Base-by-base conservation (phyloP, 2,329 filamentous ascomycete genomes). In the Metarhizium robertsii region DNA sequence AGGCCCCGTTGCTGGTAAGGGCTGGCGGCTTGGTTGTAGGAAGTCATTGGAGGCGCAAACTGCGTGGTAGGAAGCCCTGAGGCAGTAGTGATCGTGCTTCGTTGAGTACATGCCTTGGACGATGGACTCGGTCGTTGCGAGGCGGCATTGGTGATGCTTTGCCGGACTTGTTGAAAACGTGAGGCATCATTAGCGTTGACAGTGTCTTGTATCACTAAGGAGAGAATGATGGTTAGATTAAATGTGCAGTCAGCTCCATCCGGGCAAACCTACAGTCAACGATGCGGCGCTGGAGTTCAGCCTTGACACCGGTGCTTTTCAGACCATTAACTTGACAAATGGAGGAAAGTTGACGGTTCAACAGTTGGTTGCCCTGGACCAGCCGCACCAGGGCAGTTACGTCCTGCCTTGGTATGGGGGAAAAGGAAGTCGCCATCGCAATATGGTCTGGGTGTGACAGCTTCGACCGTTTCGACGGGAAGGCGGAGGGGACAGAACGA, bases 251-350 rank as follows among this genome's bases (percentile, higher is more conserved):
- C 16, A 45, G 42, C 16, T 20, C 6, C 2, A 18, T 20, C 6
- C n/a, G 6, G 42, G 34, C 42, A 40, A 54, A 83, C 88, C 72
- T 78, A 97, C 94, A 81, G 57, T 82, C 76, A 60, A 87, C 82
- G 58, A 96, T 88, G 64, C 92, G 86, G 57, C 75, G 74, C 71
- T 96, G 91, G 57, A 97, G 75, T 46, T 88, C 81, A 38, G 84
- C 83, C 76, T 99, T 99, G 65, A 94, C 86, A 20, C 94, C 94
- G 32, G 86, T 88, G 58, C 89, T 87, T 61, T 83, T 80, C 40
- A 95, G 76, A 50, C 84, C 81, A 73, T 95, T 89, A 58, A 81
- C 76, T 60, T 83, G 80, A 66, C 92, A 88, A 61, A 97, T 86
- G 53, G 79, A 79, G 64, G 90, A 88, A 51, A 96, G 80, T 64